These are phyloP conservation scores for Solanum sejunctum DNA, from an alignment of 257 asterid genomes.

Conservation along the genomic window DNA sequence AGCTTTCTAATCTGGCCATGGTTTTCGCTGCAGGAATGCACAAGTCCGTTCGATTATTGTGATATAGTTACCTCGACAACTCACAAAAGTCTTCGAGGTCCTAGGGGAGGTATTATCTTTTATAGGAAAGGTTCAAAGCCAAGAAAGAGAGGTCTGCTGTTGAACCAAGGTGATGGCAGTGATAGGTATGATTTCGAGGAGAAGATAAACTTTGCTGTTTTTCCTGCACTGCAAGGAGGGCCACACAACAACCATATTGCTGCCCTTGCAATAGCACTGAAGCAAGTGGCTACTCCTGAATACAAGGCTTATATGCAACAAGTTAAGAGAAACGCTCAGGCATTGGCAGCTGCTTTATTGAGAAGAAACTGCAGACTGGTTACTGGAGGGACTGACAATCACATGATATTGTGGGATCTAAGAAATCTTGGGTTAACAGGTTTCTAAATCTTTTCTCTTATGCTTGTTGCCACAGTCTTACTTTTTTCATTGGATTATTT, in stretches of 20 bases:
- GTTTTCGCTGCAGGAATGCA: conserved; percentile 51
- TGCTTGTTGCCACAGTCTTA: background rate
- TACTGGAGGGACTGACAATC: conserved; percentile 84
- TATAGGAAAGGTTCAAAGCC: conserved; percentile 76
- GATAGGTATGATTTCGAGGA: conserved; percentile 83
- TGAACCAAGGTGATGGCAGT: conserved; percentile 56
- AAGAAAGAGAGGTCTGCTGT: conserved; percentile 59
- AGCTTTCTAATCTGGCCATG: background rate
- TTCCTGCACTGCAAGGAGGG: conserved; percentile 85
- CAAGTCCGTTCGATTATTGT: conserved; percentile 72
- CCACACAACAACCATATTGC: conserved; percentile 93
- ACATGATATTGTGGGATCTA: conserved; percentile 79
- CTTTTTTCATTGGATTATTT: background rate
- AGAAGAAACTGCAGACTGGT: conserved; percentile 64
- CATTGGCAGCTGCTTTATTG: conserved; percentile 52
- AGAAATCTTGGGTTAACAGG: conserved; percentile 76
- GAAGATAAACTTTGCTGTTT: conserved; percentile 81
- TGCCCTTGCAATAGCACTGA: conserved; percentile 76
- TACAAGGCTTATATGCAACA: conserved; percentile 69
- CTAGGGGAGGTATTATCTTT: conserved; percentile 83
- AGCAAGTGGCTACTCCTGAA: conserved; percentile 76
- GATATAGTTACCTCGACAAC: conserved; percentile 83
- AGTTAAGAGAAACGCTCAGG: conserved; percentile 80
- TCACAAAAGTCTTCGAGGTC: conserved; percentile 92
- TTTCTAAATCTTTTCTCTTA: background rate